Evolutionary conservation across 2,329 filamentous ascomycete species (phyloP), one percentile per base, ranked within the genome.

Genomic region (Beauveria medogensis): DNA sequence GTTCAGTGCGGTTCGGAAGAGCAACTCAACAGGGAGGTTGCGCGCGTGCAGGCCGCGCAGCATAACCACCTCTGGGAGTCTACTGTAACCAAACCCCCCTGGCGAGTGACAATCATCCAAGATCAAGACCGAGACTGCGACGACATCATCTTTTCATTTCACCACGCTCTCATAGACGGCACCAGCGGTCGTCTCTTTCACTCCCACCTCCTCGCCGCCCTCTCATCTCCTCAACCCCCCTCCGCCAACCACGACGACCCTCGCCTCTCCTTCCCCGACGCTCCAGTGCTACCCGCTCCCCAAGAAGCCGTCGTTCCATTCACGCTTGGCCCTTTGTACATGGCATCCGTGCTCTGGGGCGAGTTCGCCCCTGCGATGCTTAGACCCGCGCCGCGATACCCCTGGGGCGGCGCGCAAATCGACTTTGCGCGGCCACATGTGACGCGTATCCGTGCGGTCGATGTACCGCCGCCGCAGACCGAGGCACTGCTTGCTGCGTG

Each of bases 91-190:
- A 71, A 68, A 0, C 75, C 81, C 0, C 77, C 78, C 0, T 85
- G 81, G 82, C 77, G 74, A 46, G 60, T 82, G 14, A 69, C 73
- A 2, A 71, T 80, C 48, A 67, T 77, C 24, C 66, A 69, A 30
- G 61, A 68, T 6, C 53, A 54, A 9, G 18, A 55, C 16, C 30
- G 54, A 1, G 52, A 66, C 5, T 65, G 70, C 6, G 65, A 76
- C 40, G 75, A 82, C 54, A 62, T 82, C 14, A 64, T 77, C 6
- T 81, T 84, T 64, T 72, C 75, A 5, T 80, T 73, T 40, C 82
- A 85, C 63, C 82, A 85, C 64, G 73, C 75, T 0, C 70, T 85
- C 20, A 74, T 75, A 26, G 83, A 85, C 64, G 83, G 83, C 1
- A 71, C 75, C 14, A 77, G 78, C 64, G 78, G 77, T 0, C 69